Percentiles rank a stretch among this genome's conserved stretches.
Evolutionary conservation across 2,329 filamentous ascomycete genomes (phyloP).

Genomic region (Chlorencoelia australis): DNA sequence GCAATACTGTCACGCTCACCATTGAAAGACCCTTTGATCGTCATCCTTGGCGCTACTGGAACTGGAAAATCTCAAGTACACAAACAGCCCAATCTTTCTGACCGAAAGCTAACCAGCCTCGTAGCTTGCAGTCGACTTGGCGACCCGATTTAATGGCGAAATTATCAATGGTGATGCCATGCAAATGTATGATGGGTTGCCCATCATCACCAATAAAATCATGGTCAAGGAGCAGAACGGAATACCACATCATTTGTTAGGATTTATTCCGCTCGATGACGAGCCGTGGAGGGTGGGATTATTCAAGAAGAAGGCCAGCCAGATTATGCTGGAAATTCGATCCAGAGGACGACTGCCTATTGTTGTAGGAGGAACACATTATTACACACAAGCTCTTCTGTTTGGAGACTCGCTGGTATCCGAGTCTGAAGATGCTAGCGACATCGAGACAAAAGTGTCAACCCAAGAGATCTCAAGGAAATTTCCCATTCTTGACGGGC

Average conservation of each 20-base stretch:
- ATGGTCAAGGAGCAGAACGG: slow-evolving; percentile 62
- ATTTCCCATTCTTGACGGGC: slow-evolving; percentile 61
- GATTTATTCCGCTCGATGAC: slow-evolving; percentile 63
- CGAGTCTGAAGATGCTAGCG: slow-evolving; percentile 18
- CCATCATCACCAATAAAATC: slow-evolving; percentile 94
- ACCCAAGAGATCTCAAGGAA: slow-evolving; percentile 32
- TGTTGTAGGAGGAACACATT: slow-evolving; percentile 88
- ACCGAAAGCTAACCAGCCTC: slow-evolving; percentile 7
- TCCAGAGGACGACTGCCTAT: slow-evolving; percentile 73
- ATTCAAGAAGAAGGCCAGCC: slow-evolving; percentile 62
- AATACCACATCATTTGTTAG: slow-evolving; percentile 80
- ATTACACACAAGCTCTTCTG: slow-evolving; percentile 83
- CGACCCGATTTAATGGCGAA: slow-evolving; percentile 75
- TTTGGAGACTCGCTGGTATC: slow-evolving; percentile 63
- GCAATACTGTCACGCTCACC: slow-evolving; percentile 21
- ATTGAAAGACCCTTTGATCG: slow-evolving; percentile 55
- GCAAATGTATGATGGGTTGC: slow-evolving; percentile 88
- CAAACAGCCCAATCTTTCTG: neutral
- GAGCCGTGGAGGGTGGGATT: slow-evolving; percentile 74
- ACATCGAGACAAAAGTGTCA: slow-evolving; percentile 20
- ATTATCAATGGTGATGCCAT: slow-evolving; percentile 97
- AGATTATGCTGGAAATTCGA: slow-evolving; percentile 67
- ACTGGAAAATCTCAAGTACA: slow-evolving; percentile 83
- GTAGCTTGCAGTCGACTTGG: slow-evolving; percentile 66
- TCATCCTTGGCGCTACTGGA: slow-evolving; percentile 80